Percentiles rank a stretch among this genome's conserved stretches.
phyloP scores from a whole-genome alignment of 1,284 basidiomycete species.

The Puccinia horiana region DNA sequence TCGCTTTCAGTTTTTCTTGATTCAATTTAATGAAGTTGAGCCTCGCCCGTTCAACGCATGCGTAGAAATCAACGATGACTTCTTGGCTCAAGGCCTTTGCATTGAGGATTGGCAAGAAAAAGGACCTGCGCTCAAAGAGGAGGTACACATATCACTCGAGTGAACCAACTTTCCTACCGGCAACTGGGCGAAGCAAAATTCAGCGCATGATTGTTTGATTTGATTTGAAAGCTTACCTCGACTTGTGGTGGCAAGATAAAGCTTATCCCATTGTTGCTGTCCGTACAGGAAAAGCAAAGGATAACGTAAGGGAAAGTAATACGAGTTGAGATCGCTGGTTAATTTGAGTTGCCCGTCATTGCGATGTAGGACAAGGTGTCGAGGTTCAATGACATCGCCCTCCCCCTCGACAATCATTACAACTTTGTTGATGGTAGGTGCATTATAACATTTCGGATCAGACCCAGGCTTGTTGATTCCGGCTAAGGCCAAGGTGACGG shows the following conservation, averaged over 20 bases:
- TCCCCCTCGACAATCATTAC: too few species aligned
- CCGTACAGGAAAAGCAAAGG: slow-evolving; percentile 19
- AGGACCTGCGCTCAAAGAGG: neutral
- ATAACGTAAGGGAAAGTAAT: neutral
- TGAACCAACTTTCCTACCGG: neutral
- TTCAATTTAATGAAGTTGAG: neutral
- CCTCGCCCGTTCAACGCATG: neutral
- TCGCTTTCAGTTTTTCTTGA: neutral
- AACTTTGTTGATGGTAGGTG: too few species aligned
- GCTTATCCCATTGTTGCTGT: neutral
- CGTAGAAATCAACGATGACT: slow-evolving; percentile 2
- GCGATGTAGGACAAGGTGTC: too few species aligned
- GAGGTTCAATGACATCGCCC: too few species aligned
- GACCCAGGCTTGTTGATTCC: too few species aligned
- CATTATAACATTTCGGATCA: too few species aligned
- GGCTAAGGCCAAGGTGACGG: too few species aligned
- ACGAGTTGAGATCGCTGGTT: neutral
- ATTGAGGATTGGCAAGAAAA: neutral
- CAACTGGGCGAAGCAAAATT: neutral
- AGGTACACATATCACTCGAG: neutral
- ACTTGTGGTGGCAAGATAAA: neutral
- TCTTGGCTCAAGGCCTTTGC: neutral
- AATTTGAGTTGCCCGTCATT: neutral
- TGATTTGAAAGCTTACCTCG: neutral
- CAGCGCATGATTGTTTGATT: neutral